phyloP scores from a whole-genome alignment of 768 basidiomycete species.

The Kwoniella sp. region DNA sequence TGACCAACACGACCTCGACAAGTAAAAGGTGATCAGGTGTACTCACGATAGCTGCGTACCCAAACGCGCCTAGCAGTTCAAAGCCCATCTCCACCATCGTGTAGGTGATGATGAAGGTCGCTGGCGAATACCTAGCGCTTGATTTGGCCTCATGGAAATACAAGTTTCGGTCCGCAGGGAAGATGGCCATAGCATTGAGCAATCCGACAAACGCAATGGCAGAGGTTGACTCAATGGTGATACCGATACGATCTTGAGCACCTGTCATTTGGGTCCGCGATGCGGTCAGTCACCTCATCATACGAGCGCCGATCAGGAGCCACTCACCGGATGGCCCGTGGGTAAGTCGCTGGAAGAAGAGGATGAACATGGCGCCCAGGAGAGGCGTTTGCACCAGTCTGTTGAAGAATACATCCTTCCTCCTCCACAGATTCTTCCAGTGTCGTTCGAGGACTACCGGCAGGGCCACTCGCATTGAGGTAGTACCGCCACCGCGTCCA shows the following conservation, averaged over 20 bases:
- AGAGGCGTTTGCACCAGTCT: constrained; percentile 37
- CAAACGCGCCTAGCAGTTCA: constrained; percentile 46
- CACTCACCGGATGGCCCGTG: constrained; percentile 48
- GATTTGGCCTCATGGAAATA: constrained; percentile 54
- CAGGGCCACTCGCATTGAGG: constrained; percentile 49
- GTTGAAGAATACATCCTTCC: constrained; percentile 49
- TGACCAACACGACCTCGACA: background rate
- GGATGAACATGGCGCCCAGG: constrained; percentile 43
- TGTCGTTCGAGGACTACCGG: constrained; percentile 52
- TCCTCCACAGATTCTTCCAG: constrained; percentile 52
- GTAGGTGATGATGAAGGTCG: constrained; percentile 52
- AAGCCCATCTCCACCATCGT: constrained; percentile 50
- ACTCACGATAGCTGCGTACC: constrained; percentile 32
- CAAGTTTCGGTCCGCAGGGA: constrained; percentile 53
- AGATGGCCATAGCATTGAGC: constrained; percentile 51
- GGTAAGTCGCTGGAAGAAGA: constrained; percentile 51
- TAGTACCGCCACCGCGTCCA: constrained; percentile 34
- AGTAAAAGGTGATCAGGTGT: background rate
- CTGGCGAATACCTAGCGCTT: constrained; percentile 51
- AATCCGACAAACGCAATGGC: constrained; percentile 52
- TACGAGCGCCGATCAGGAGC: background rate
- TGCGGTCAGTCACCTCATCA: background rate
- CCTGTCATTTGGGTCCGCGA: constrained; percentile 13
- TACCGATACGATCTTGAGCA: constrained; percentile 53
- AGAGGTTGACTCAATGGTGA: constrained; percentile 43